Evolutionary conservation across 2,329 filamentous ascomycete genomes (phyloP), one percentile per base, ranked within the genome.

Genomic region (Drechslerella stenobrocha): DNA sequence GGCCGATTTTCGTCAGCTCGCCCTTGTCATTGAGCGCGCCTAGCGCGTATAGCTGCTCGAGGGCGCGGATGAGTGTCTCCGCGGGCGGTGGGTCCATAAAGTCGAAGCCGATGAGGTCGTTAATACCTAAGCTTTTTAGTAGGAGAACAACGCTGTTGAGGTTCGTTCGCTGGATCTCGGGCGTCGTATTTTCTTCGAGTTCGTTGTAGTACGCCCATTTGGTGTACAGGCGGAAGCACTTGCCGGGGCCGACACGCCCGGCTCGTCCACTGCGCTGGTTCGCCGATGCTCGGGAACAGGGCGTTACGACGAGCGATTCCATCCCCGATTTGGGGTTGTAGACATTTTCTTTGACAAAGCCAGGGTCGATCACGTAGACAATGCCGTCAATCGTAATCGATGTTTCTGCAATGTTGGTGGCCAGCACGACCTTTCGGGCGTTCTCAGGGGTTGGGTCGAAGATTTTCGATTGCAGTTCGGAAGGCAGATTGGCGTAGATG

Each of bases 371-470:
- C 32, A 97, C 93, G 75, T 95, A 96, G 6, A 92, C 88, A 65
- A 97, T 95, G 13, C 91, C 92, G 75, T 97, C 91, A 61, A 98
- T 96, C 0, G 93, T 98, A 74, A 98, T 78, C 79, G 86, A 90
- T 0, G 93, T 98, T 76, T 98, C 93, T 1, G 93, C 93, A 76
- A 98, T 97, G 75, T 98, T 98, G 1, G 93, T 97, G 0, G 92
- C 90, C 34, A 97, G 78, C 0, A 98, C 90, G 0, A 97, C 90
- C 75, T 97, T 98, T 24, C 93, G 83, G 0, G 88, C 87, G 15
- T 87, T 87, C 0, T 87, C 84, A 0, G 93, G 92, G 0, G 92
- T 95, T 0, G 91, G 90, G 73, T 96, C 90, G 73, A 98, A 98
- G 71, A 97, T 96, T 75, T 92, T 92, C 47, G 87, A 84, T 75